phyloP scores from a whole-genome alignment of 106 monocot species.

The Dioscorea zingiberensis region DNA sequence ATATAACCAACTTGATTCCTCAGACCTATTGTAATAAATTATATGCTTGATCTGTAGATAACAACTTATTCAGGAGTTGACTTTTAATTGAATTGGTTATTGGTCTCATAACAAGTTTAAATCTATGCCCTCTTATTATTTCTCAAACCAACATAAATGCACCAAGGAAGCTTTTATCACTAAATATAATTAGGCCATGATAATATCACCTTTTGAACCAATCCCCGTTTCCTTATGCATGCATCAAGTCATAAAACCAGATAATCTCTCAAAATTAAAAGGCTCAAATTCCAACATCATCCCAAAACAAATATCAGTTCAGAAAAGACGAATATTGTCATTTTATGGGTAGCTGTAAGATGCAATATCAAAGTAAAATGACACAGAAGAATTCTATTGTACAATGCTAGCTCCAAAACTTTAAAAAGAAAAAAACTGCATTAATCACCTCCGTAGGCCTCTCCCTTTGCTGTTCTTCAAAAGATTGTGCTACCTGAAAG shows the following conservation, averaged over 20 bases:
- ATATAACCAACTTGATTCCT: too few species aligned
- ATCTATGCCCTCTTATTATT: too few species aligned
- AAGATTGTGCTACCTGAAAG: slow-evolving; percentile 48
- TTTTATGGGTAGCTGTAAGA: not conserved
- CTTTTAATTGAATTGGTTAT: too few species aligned
- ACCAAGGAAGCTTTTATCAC: too few species aligned
- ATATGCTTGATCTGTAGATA: too few species aligned
- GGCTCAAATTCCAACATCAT: not conserved
- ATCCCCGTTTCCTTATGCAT: too few species aligned
- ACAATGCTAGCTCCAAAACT: not conserved
- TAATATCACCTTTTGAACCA: too few species aligned
- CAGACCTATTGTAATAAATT: too few species aligned
- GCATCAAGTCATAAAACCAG: not conserved
- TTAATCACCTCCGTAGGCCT: slow-evolving; percentile 37
- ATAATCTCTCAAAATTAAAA: not conserved
- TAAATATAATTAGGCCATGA: too few species aligned
- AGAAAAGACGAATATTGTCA: not conserved
- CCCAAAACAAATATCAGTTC: not conserved
- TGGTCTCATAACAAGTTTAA: too few species aligned
- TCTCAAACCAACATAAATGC: too few species aligned
- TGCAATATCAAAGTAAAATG: not conserved
- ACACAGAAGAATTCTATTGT: not conserved
- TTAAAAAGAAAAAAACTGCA: slow-evolving; percentile 3
- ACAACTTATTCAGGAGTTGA: too few species aligned
- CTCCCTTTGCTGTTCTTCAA: slow-evolving; percentile 42